Evolutionary conservation across 345 rosid species (phyloP), one percentile per base, ranked within the genome.

Genomic region (Eucalyptus camaldulensis): DNA sequence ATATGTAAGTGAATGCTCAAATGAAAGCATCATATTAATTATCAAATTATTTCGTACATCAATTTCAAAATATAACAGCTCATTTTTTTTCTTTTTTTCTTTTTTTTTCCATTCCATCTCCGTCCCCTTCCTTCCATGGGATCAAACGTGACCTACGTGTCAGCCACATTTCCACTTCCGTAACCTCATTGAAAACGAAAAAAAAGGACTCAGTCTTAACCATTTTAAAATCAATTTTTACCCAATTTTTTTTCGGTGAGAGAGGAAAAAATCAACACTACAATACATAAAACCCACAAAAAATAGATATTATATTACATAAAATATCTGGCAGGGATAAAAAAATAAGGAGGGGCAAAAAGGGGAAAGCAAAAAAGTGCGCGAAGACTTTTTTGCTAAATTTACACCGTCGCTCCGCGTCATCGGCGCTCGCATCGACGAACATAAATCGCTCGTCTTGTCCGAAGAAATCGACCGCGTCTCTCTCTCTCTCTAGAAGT

Each of bases 211-310:
- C 5, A 4, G 85, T 76, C 47, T 37, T 76, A 40, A 22, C 47
- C 27, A 21, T 76, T 76, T 40, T 40, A 76, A 76, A 76, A 40
- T 22, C 83, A 37, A 76, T 40, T 72, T 76, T 72, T 76, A 40
- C 7, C 14, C 47, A 37, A 37, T 6, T 2, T 21, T 37, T 72
- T 53, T 19, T 19, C 0, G 0, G 22, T 6, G 27, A 40, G 45
- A 10, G 27, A 37, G 45, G 45, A 29, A 76, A 76, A 76, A 40
- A 40, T 76, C 85, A 40, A 40, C 29, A 22, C 47, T 21, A 3
- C 29, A 6, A 11, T 10, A 76, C 81, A 19, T 10, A 11, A 21
- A 21, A 76, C 8, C 58, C 58, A 14, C 81, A 19, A 40, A 40
- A 37, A 60, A 3, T 11, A 27, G 1, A 27, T 12, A 60, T 14